Evolutionary conservation across 2,329 filamentous ascomycete genomes (phyloP).

Genomic region (Beauveria sp.): DNA sequence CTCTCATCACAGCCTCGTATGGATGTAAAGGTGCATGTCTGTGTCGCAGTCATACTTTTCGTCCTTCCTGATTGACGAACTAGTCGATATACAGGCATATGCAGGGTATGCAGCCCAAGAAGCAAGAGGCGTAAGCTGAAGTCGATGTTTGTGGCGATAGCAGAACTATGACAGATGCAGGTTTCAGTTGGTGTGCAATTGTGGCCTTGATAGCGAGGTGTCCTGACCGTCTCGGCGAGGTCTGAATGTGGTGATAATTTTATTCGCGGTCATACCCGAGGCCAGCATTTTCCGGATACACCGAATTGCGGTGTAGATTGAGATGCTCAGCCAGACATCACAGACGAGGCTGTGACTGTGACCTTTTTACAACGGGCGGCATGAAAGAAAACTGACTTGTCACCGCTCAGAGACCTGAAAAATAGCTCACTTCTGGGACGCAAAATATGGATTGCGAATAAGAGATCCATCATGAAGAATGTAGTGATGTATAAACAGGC

Average conservation of each 20-base stretch:
- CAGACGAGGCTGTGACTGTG: not conserved
- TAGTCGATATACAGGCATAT: not conserved
- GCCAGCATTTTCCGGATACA: not conserved
- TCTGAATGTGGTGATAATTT: not conserved
- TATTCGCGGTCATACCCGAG: not conserved
- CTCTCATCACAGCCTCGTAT: not conserved
- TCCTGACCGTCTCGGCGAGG: not conserved
- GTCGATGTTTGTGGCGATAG: no score
- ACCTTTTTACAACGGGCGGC: not conserved
- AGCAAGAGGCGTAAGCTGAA: no score
- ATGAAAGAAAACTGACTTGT: not conserved
- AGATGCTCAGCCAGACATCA: not conserved
- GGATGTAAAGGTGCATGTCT: not conserved
- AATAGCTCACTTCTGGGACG: not conserved
- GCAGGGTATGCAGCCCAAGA: not conserved
- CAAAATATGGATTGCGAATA: not conserved
- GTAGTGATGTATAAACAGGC: not conserved
- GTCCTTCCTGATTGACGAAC: not conserved
- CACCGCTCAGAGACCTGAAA: not conserved
- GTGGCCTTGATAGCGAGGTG: not conserved
- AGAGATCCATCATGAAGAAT: not conserved
- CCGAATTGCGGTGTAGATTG: not conserved
- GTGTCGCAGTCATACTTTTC: not conserved
- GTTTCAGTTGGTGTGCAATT: not conserved
- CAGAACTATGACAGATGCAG: not conserved